phyloP scores from a whole-genome alignment of 352 stramenopile genomes.

The Pythium folliculosum region DNA sequence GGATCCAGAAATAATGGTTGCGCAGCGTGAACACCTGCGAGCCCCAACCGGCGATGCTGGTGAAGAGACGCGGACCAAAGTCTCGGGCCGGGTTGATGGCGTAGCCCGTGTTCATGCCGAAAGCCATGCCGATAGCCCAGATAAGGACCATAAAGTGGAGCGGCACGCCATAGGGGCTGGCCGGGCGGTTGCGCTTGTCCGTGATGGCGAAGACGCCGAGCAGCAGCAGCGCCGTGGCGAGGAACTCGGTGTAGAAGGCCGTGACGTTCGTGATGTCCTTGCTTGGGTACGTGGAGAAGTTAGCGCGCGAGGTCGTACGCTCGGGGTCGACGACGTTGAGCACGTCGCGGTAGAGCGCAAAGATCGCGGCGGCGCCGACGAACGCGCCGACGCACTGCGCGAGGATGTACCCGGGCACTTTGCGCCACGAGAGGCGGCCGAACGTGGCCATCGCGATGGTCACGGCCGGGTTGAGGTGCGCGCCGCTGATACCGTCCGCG shows the following conservation, averaged over 20 bases:
- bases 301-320: conserved; percentile 32
- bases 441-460: conserved; percentile 56
- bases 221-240: conserved; percentile 45
- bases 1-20: conserved; percentile 60
- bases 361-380: conserved; percentile 43
- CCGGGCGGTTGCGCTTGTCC: too few relatives aligned
- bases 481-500: conserved; percentile 52
- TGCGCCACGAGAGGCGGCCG: conserved; percentile 51
- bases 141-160: too few relatives aligned
- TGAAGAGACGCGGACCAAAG: conserved; percentile 59
- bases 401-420: too few relatives aligned
- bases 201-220: conserved; percentile 43
- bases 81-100: conserved; percentile 63
- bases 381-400: conserved; percentile 53
- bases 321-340: conserved; percentile 55
- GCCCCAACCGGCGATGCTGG: conserved; percentile 36
- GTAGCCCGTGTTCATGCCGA: conserved; percentile 57
- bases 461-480: conserved; percentile 70
- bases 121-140: too few relatives aligned
- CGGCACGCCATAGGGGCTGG: too few relatives aligned
- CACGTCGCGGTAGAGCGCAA: conserved; percentile 50
- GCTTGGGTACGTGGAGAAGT: conserved; percentile 58
- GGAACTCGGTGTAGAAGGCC: conserved; percentile 51
- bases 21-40: conserved; percentile 45
- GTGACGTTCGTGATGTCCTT: conserved; percentile 41